These are phyloP conservation scores for Ogataea paraovalis DNA, from an alignment of 805 yeast species.

Conservation along the genomic window DNA sequence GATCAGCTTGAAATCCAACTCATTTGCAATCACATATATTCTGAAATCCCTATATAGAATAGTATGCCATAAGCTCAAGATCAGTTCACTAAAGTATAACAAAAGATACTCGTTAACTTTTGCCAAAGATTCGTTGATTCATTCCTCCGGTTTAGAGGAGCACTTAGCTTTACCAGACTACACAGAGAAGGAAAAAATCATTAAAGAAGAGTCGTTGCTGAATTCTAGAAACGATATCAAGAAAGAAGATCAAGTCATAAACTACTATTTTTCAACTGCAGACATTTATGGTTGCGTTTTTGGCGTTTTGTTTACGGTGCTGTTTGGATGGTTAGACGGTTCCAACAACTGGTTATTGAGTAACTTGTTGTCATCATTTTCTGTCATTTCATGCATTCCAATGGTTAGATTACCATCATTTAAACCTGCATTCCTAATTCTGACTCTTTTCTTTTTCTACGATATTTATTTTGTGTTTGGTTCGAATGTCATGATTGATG, in stretches of 20 bases:
- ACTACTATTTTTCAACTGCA: slow-evolving; percentile 32
- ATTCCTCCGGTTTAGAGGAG: slow-evolving; percentile 37
- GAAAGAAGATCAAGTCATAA: slow-evolving; percentile 31
- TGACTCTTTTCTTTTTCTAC: slow-evolving; percentile 51
- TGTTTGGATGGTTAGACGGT: slow-evolving; percentile 20
- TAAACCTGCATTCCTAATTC: slow-evolving; percentile 40
- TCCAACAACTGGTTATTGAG: slow-evolving; percentile 42
- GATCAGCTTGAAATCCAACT: slow-evolving; percentile 32
- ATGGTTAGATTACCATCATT: slow-evolving; percentile 39
- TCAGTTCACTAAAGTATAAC: slow-evolving; percentile 26
- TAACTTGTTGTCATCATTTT: slow-evolving; percentile 39
- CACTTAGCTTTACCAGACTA: slow-evolving; percentile 28
- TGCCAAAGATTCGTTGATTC: slow-evolving; percentile 33
- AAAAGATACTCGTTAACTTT: slow-evolving; percentile 40
- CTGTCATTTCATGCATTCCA: slow-evolving; percentile 42
- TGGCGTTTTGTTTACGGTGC: slow-evolving; percentile 12
- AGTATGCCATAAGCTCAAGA: slow-evolving; percentile 24
- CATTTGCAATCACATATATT: slow-evolving; percentile 27
- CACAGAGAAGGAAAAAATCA: slow-evolving; percentile 28
- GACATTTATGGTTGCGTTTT: slow-evolving; percentile 24
- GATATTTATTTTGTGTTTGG: slow-evolving; percentile 68
- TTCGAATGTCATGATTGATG: slow-evolving; percentile 57
- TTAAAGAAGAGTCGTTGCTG: slow-evolving; percentile 24
- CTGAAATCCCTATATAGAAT: slow-evolving; percentile 28
- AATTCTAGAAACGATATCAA: slow-evolving; percentile 21